Conservation (phyloP, 1,284 basidiomycete species). For the Anthracocystis panici-leucophaei region DNA sequence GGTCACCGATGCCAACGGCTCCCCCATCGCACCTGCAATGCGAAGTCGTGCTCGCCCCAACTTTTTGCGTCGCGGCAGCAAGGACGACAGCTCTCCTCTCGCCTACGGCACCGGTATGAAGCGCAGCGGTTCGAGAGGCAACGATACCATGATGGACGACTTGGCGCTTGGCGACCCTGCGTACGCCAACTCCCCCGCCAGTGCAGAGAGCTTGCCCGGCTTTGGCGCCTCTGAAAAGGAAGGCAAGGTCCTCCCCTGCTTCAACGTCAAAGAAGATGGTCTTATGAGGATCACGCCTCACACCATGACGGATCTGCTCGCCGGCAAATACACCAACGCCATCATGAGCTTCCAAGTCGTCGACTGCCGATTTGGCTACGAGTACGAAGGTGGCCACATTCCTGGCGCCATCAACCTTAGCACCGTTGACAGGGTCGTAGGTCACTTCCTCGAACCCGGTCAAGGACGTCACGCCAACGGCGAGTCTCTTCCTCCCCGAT, state of each 20-base stretch:
- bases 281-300: conserved; percentile 86
- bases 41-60: conserved; percentile 28
- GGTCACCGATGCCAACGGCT: conserved; percentile 52
- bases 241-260: conserved; percentile 93
- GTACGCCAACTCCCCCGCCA: conserved; percentile 32
- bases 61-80: conserved; percentile 51
- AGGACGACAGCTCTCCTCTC: conserved; percentile 62
- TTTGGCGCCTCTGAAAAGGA: conserved; percentile 71
- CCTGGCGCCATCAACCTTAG: conserved; percentile 91
- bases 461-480: conserved; percentile 70
- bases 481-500: conserved; percentile 60
- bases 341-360: conserved; percentile 74
- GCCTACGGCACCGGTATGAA: conserved; percentile 59
- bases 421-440: conserved; percentile 83
- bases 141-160: conserved; percentile 43
- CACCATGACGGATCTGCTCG: conserved; percentile 72
- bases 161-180: conserved; percentile 33
- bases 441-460: conserved; percentile 77
- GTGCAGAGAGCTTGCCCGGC: conserved; percentile 55
- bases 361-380: conserved; percentile 98
- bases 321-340: conserved; percentile 59
- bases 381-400: conserved; percentile 93
- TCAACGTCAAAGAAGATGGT: conserved; percentile 91
- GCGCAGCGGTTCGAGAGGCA: conserved; percentile 40
- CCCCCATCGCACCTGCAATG: conserved; percentile 49